Conservation (phyloP, 306 rosid genomes). For the Casuarina glauca region DNA sequence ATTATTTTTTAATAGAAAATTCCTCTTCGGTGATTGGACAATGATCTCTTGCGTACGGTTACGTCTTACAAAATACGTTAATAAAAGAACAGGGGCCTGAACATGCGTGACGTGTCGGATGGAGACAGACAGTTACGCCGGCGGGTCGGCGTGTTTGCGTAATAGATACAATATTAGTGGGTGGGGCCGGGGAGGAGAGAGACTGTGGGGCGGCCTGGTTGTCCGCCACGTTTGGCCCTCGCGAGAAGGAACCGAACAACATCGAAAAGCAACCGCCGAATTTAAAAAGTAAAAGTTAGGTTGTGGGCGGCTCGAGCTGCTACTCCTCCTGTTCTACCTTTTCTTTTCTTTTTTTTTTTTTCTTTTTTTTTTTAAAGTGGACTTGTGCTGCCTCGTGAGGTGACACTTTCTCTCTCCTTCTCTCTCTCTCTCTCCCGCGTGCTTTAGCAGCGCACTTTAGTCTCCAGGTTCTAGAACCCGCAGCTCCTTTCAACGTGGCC, state of each 20-base stretch:
- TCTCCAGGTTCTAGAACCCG: neutral
- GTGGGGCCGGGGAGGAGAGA: conserved; percentile 21
- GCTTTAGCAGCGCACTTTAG: conserved; percentile 4
- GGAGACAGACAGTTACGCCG: conserved; percentile 45
- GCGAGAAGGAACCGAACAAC: too few species aligned
- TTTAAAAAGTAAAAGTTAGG: conserved; percentile 1
- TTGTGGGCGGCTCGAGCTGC: conserved; percentile 43
- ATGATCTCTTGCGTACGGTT: neutral
- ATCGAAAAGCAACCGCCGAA: conserved; percentile 11
- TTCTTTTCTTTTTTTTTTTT: neutral
- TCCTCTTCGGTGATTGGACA: too few species aligned
- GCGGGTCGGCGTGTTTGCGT: conserved; percentile 40
- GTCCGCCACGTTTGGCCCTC: conserved; percentile 27
- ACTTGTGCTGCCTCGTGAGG: conserved; percentile 38
- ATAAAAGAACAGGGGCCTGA: neutral
- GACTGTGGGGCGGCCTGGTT: conserved; percentile 1
- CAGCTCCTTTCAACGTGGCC: too few species aligned
- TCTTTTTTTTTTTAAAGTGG: conserved; percentile 22
- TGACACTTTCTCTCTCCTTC: conserved; percentile 31
- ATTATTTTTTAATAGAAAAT: too few species aligned
- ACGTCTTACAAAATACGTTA: conserved; percentile 4
- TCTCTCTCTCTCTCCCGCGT: neutral
- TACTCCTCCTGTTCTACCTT: neutral
- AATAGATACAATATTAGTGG: neutral
- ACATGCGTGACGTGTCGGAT: conserved; percentile 50